Conservation (phyloP, 164 flowering plant species). For the Magnolia officinalis region DNA sequence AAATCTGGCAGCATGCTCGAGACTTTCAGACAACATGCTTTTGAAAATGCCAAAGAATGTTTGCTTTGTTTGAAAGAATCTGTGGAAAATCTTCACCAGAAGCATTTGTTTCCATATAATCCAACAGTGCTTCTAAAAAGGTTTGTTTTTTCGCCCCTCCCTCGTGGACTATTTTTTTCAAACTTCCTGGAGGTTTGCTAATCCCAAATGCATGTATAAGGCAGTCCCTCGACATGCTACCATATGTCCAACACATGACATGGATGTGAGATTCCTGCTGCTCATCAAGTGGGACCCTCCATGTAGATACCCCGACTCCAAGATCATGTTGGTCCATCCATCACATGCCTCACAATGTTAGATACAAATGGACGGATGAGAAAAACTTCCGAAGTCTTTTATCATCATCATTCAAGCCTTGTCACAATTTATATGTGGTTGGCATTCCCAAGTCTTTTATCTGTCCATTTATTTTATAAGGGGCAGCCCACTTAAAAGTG, state of each 20-base stretch:
- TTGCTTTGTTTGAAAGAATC: constrained; percentile 58
- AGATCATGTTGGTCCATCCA: neutral
- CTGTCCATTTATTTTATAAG: too few species aligned
- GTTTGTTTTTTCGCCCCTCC: constrained; percentile 28
- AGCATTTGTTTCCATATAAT: constrained; percentile 80
- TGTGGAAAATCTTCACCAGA: constrained; percentile 57
- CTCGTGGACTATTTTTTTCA: neutral
- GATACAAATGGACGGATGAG: neutral
- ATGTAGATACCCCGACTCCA: neutral
- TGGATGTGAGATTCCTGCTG: neutral
- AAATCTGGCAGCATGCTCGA: constrained; percentile 7
- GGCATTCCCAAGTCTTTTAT: too few species aligned
- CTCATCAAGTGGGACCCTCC: neutral
- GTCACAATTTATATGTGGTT: too few species aligned
- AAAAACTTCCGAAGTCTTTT: too few species aligned
- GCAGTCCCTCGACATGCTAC: neutral
- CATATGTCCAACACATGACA: neutral
- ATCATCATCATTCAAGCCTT: too few species aligned
- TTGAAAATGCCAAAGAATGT: constrained; percentile 54
- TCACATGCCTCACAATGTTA: neutral
- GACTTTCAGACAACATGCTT: constrained; percentile 18
- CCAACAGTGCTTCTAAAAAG: constrained; percentile 74
- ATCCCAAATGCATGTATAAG: neutral
- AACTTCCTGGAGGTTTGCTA: neutral
- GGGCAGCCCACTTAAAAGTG: too few species aligned